Evolutionary conservation across 2,329 filamentous ascomycete species (phyloP).

Genomic region (Fragosphaeria purpurea): DNA sequence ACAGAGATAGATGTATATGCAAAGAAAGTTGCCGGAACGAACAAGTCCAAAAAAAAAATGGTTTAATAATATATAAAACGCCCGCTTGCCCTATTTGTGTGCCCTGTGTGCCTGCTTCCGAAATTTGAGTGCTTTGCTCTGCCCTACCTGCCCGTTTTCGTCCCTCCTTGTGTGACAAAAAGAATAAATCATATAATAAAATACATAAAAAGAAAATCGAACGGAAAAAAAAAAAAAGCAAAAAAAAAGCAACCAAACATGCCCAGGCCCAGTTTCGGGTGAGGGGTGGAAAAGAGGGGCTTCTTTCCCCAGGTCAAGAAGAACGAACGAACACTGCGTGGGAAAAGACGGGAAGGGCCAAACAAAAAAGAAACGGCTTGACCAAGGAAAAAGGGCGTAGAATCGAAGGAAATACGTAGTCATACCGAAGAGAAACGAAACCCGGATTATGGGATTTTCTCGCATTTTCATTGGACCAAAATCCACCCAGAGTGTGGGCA

Average conservation of each 20-base stretch:
- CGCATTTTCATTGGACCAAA: slow-evolving; percentile 23
- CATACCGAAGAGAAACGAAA: not conserved
- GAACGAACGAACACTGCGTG: not conserved
- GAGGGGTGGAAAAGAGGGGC: slow-evolving; percentile 5
- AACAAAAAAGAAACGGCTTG: slow-evolving; percentile 1
- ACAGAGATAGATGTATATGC: no score
- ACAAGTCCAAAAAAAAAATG: no score
- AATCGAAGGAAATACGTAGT: not conserved
- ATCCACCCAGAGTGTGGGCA: not conserved
- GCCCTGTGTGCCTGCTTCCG: no score
- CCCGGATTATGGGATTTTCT: slow-evolving; percentile 10
- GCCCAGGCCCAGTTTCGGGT: not conserved
- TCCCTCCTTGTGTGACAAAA: no score
- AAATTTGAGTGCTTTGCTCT: no score
- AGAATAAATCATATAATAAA: no score
- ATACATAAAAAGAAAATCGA: not conserved
- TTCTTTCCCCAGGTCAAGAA: not conserved
- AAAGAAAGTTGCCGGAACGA: no score
- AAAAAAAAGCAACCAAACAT: not conserved
- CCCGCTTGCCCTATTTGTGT: no score
- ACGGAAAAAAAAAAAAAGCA: not conserved
- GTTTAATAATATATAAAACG: no score
- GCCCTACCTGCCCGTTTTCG: no score
- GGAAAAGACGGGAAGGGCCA: not conserved
- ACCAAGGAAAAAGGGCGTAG: slow-evolving; percentile 10